Evolutionary conservation across 768 basidiomycete genomes (phyloP), one percentile per base, ranked within the genome.

Genomic region (Hemileccinum impolitum): DNA sequence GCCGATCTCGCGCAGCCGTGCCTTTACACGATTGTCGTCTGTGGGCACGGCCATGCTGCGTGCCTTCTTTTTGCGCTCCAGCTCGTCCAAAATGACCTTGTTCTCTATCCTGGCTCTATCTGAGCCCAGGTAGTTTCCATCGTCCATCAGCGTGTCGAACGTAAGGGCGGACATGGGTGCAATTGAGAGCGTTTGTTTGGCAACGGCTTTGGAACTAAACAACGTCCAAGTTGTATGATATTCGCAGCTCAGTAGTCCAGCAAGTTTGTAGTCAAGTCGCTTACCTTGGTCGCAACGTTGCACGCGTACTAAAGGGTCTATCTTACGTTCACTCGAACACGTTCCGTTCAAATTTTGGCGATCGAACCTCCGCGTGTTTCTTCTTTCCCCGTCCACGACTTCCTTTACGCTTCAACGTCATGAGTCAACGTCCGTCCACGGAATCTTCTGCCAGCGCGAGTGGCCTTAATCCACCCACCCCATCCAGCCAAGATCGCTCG

Each of bases 41-140:
- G 96, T 99, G 8, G 96, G 96, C 10, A 98, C 93, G 7, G 94
- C 96, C 71, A 97, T 81, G 51, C 77, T 85, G 55, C 96, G 79
- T 12, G 94, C 88, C 61, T 92, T 87, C 76, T 96, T 96, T 78
- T 95, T 96, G 56, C 94, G 81, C 65, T 99, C 96, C n/a, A 99
- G 82, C 69, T 96, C 94, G 63, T 92, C 90, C 40, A 98, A 76
- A 45, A 98, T 82, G 55, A 87, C 86, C 61, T 87, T 84, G 73
- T 93, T 91, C 67, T 90, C 89, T 44, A 83, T 65, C 57, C 81
- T 76, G 48, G 87, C 89, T 36, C 88, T 72, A 55, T 91, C 88
- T 11, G 86, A 78, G 51, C 85, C 83, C 18, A 81, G 63, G 59
- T 86, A 87, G 64, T 81, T 82, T 9, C 83, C 85, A 76, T 90